Conservation (phyloP, 371 early-diverging fungal species). For the Ordospora colligata region DNA sequence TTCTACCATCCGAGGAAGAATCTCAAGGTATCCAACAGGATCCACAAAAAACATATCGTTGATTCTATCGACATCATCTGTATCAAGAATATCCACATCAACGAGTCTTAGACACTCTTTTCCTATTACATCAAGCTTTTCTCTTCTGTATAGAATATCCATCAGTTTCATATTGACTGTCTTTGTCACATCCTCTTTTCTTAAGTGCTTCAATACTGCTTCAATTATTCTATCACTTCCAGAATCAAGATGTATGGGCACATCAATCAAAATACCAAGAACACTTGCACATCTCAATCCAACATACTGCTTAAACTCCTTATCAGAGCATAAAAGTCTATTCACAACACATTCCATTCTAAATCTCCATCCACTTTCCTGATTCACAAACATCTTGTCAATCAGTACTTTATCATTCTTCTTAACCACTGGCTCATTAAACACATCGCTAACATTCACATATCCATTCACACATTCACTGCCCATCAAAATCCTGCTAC, state of each 20-base stretch:
- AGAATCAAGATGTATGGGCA: neutral
- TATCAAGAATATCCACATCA: neutral
- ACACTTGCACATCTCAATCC: neutral
- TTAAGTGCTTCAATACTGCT: neutral
- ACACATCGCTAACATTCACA: neutral
- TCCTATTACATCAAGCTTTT: slow-evolving; percentile 2
- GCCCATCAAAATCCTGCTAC: neutral
- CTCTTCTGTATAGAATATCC: neutral
- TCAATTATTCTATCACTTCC: neutral
- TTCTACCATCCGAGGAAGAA: neutral
- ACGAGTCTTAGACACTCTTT: neutral
- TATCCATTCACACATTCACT: neutral
- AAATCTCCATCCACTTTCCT: neutral
- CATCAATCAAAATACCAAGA: neutral
- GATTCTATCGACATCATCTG: slow-evolving; percentile 1
- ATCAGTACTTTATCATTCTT: neutral
- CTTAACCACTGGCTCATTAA: neutral
- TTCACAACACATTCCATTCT: neutral
- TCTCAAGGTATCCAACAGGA: neutral
- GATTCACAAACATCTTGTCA: neutral
- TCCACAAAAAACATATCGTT: slow-evolving; percentile 21
- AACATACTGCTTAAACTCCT: neutral
- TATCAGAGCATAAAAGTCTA: neutral
- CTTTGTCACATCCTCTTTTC: neutral
- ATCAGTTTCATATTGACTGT: neutral